These are phyloP conservation scores for Stygiomarasmius scandens DNA, from an alignment of 1,284 basidiomycete species.

Conservation along the genomic window DNA sequence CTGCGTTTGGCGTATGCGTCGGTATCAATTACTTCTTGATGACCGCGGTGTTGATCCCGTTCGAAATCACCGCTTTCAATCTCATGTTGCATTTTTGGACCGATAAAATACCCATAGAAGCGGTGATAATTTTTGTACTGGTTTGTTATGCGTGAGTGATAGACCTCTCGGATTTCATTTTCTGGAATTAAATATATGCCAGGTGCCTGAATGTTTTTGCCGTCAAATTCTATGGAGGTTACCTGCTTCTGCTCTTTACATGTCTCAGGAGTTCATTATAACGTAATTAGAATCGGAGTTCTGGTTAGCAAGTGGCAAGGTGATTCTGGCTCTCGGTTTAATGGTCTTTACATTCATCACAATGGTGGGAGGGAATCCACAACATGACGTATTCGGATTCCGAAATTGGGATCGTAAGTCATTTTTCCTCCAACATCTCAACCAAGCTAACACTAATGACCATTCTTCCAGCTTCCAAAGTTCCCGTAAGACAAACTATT, in stretches of 20 bases:
- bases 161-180: neutral
- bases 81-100: constrained; percentile 51
- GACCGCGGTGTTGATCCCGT: constrained; percentile 45
- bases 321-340: constrained; percentile 57
- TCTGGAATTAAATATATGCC: neutral
- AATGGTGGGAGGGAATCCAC: constrained; percentile 70
- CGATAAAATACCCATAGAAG: constrained; percentile 45
- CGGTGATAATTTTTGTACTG: constrained; percentile 45
- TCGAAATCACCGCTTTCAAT: constrained; percentile 48
- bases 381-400: constrained; percentile 61
- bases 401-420: constrained; percentile 55
- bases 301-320: constrained; percentile 56
- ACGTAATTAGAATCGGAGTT: constrained; percentile 55
- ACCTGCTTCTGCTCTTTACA: constrained; percentile 1
- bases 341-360: constrained; percentile 61
- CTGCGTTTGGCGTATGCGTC: constrained; percentile 47
- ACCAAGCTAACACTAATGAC: neutral
- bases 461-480: constrained; percentile 34
- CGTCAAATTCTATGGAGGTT: constrained; percentile 53
- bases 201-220: constrained; percentile 48
- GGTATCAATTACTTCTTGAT: constrained; percentile 51
- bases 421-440: neutral
- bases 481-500: constrained; percentile 26
- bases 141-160: constrained; percentile 39
- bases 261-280: neutral